Percentiles rank a stretch among this genome's conserved stretches.
These are phyloP conservation scores for Lupinus albus DNA, from an alignment of 306 rosid genomes.

Conservation along the genomic window DNA sequence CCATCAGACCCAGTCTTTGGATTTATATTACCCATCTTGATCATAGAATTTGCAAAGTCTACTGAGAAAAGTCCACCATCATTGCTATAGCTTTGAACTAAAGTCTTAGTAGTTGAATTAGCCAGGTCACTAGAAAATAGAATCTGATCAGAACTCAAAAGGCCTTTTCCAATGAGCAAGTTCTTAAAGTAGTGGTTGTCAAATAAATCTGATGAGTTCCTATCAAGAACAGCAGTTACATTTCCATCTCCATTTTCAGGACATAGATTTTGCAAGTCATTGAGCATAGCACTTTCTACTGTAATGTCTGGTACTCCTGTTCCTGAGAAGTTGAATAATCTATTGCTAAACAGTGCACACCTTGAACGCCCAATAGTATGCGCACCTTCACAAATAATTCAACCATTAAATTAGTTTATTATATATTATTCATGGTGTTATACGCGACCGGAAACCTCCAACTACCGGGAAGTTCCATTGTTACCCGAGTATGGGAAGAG, in stretches of 20 bases:
- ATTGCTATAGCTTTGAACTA: conserved; percentile 61
- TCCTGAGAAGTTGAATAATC: conserved; percentile 73
- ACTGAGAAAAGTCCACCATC: conserved; percentile 47
- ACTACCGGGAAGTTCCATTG: too few species aligned
- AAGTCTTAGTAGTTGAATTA: conserved; percentile 50
- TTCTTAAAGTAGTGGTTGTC: conserved; percentile 83
- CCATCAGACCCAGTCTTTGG: conserved; percentile 72
- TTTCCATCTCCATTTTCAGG: conserved; percentile 67
- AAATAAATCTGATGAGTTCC: conserved; percentile 74
- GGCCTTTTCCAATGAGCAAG: conserved; percentile 62
- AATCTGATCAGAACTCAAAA: conserved; percentile 78
- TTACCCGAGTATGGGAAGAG: too few species aligned
- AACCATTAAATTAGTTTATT: neutral
- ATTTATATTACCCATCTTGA: conserved; percentile 75
- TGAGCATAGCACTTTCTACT: conserved; percentile 52
- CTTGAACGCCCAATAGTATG: conserved; percentile 81
- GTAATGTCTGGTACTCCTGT: conserved; percentile 63
- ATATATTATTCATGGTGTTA: too few species aligned
- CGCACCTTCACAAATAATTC: conserved; percentile 52
- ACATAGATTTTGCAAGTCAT: conserved; percentile 68
- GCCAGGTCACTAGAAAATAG: conserved; percentile 56
- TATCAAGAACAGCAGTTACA: conserved; percentile 56
- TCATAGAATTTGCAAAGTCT: conserved; percentile 74
- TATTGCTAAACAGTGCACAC: conserved; percentile 65
- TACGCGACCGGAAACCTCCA: too few species aligned